A percentile compares a stretch with the other conserved stretches of the same genome.
Conservation (phyloP, 1,284 basidiomycete genomes). For the Apiotrichum porosum region DNA sequence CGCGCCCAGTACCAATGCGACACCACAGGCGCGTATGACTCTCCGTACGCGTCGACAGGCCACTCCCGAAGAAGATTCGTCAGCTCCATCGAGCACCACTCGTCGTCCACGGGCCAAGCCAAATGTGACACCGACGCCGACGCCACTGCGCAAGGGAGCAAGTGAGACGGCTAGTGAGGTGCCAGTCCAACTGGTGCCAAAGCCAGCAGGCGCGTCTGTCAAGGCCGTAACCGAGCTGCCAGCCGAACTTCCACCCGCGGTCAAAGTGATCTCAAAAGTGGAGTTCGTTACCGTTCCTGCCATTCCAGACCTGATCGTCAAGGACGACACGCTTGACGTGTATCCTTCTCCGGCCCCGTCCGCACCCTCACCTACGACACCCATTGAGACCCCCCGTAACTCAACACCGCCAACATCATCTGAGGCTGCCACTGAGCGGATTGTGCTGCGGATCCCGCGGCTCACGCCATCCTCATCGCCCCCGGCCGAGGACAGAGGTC, state of each 20-base stretch:
- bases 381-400: too few relatives aligned
- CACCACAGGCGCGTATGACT: slow-evolving; percentile 17
- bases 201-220: neutral
- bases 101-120: neutral
- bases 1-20: slow-evolving; percentile 9
- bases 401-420: too few relatives aligned
- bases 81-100: too few relatives aligned
- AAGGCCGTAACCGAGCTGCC: neutral
- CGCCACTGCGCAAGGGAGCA: neutral
- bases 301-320: neutral
- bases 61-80: neutral
- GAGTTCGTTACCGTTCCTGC: too few relatives aligned
- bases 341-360: slow-evolving; percentile 1
- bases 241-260: too few relatives aligned
- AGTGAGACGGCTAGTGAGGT: too few relatives aligned
- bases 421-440: too few relatives aligned
- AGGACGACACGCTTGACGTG: neutral
- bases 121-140: neutral
- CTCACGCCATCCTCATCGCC: slow-evolving; percentile 1
- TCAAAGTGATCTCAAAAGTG: too few relatives aligned
- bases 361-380: too few relatives aligned
- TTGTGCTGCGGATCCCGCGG: slow-evolving; percentile 13
- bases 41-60: slow-evolving; percentile 11
- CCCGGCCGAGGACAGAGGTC: too few relatives aligned
- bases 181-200: neutral